Percentiles rank a stretch among this genome's conserved stretches.
phyloP scores from a whole-genome alignment of 2,329 filamentous ascomycete genomes.

The Hypoxylon sp. region DNA sequence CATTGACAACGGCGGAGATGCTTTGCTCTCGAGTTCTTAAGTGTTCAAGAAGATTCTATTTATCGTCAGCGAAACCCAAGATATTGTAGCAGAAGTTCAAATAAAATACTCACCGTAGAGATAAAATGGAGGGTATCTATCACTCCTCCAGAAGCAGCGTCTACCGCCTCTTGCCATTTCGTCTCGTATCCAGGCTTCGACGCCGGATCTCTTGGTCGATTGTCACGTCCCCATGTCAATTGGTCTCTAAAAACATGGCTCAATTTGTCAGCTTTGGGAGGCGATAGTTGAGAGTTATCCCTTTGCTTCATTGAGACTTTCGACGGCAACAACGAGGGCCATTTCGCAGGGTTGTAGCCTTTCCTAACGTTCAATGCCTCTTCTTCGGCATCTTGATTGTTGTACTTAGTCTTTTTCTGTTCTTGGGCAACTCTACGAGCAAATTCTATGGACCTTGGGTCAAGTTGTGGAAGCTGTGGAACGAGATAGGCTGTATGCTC shows the following conservation, averaged over 20 bases:
- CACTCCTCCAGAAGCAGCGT: conserved; percentile 34
- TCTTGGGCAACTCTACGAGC: conserved; percentile 22
- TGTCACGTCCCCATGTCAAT: not conserved
- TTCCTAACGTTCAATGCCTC: not conserved
- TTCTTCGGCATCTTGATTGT: not conserved
- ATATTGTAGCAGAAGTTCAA: not conserved
- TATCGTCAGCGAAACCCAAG: conserved; percentile 1
- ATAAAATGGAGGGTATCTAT: conserved; percentile 39
- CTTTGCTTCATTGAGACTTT: not conserved
- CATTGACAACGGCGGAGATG: conserved; percentile 32
- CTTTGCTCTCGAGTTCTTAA: conserved; percentile 40
- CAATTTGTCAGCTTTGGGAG: not conserved
- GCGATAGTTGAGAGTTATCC: not conserved
- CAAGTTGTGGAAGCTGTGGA: conserved; percentile 17
- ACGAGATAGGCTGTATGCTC: conserved; percentile 1
- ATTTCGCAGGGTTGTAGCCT: not conserved
- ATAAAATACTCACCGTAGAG: conserved; percentile 29
- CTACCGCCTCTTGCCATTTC: conserved; percentile 40
- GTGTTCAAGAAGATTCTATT: conserved; percentile 39
- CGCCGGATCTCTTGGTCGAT: not conserved
- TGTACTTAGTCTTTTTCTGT: conserved; percentile 5
- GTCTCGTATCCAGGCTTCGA: conserved; percentile 17
- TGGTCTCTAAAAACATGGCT: not conserved
- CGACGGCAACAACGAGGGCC: conserved; percentile 5
- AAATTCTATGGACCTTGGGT: conserved; percentile 35